Base-by-base conservation (phyloP, 768 basidiomycete species). In the Xanthoconium purpureum region DNA sequence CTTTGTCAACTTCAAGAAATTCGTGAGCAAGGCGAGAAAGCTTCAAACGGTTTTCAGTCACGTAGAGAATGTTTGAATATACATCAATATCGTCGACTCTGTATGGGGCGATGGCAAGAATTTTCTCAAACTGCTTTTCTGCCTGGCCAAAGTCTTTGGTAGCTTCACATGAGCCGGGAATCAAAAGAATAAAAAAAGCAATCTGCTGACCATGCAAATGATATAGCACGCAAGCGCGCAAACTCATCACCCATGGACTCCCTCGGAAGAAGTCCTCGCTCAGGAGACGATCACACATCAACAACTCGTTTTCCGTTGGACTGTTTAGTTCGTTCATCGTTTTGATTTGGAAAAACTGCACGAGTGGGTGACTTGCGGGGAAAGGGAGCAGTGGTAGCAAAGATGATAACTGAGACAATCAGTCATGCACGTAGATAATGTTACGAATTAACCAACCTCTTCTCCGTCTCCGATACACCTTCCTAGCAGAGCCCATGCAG, bases 1-100 rank as follows among this genome's bases (percentile, higher is more conserved):
- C 91, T 72, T 92, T 88, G 64, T 98, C 94, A 33, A 96, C 75
- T 29, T 85, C 81, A 45, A 94, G 80, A 71, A 94, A 96, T 61
- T 95, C 88, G 60, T 94, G 94, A 9, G 96, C 97, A 37, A 98
- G 79, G 69, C 85, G 86, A 18, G 94, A 94, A 42, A 99, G 76
- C 66, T 96, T 95, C 35, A 91, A 75, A 44, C 84, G 83, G 64
- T 91, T 92, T 65, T 94, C 91, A 47, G 91, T 92, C 3, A 98
- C 94, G 71, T 98, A 98, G 40, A 98, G 80, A 67, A 98, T 97
- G 68, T 98, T 97, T 54, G 94, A 96, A 71, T 89, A 94, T 37
- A 97, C 85, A 66, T 98, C 97, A 54, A 98, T 88, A 65, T 97
- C 91, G 61, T 99, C 97, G 55, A 97, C 84, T 28, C 94, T 84